Evolutionary conservation across 2,329 filamentous ascomycete genomes (phyloP).

Genomic region (Talaromyces islandicus): DNA sequence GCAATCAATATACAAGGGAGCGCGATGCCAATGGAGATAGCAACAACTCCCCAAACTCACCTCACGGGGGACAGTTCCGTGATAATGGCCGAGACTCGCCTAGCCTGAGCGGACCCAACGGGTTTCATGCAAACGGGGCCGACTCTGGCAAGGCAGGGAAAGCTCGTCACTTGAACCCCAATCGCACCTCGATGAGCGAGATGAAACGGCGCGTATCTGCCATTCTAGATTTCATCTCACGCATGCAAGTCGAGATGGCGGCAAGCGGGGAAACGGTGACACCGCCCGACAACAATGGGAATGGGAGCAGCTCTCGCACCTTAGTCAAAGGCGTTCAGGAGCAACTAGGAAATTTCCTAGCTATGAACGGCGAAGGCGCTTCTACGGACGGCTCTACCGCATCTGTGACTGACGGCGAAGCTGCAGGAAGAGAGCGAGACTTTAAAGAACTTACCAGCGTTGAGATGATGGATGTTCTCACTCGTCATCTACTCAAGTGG

Average conservation of each 20-base stretch:
- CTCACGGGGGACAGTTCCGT: constrained; percentile 25
- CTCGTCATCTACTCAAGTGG: constrained; percentile 75
- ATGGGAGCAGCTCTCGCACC: constrained; percentile 21
- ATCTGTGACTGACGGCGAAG: constrained; percentile 21
- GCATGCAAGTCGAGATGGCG: constrained; percentile 82
- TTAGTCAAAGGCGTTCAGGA: constrained; percentile 30
- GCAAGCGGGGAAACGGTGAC: constrained; percentile 46
- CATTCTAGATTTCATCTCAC: constrained; percentile 84
- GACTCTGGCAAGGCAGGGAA: constrained; percentile 58
- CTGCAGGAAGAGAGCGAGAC: constrained; percentile 37
- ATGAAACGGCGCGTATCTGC: constrained; percentile 78
- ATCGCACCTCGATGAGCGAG: constrained; percentile 72
- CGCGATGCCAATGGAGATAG: constrained; percentile 55
- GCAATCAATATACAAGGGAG: constrained; percentile 79
- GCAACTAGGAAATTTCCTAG: constrained; percentile 24
- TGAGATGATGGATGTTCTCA: constrained; percentile 88
- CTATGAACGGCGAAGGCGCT: constrained; percentile 20
- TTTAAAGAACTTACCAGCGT: constrained; percentile 73
- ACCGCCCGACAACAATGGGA: constrained; percentile 31
- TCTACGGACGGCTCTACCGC: constrained; percentile 7
- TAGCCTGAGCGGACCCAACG: constrained; percentile 27
- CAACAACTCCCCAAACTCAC: constrained; percentile 28
- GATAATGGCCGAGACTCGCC: constrained; percentile 30
- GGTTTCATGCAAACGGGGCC: constrained; percentile 50
- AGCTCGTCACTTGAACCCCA: constrained; percentile 48